Base-by-base conservation (phyloP, 768 basidiomycete genomes). In the Agrocybe chaxingu region DNA sequence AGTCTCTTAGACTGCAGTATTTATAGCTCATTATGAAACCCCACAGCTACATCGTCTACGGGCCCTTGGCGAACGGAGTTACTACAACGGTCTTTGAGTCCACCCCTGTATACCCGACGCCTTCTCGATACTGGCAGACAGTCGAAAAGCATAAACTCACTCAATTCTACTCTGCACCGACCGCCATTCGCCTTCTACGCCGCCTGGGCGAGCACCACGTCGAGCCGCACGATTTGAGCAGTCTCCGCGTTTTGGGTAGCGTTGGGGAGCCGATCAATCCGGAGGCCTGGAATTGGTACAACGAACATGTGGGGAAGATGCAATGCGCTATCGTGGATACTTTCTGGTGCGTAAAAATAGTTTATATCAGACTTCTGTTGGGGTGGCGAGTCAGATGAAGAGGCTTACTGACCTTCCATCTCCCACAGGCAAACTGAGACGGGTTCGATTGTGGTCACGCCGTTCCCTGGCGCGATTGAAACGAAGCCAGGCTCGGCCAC, bases 201-300 rank as follows among this genome's bases (percentile, higher is more conserved):
- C 70, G 76, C 34, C 81, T 96, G 34, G 96, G 96, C 42, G 80
- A 84, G 50, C 84, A 93, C 41, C 91, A 95, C 64, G 91, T 92
- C 49, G 78, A 90, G 63, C 73, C 79, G 8, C 78, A 92, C 69
- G 92, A 97, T 65, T 78, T 99, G 42, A 82, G 78, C 61, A 80
- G 79, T 11, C 69, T 99, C 51, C 84, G 97, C 51, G 87, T 97
- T 6, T 74, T 99, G 35, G 96, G 97, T 18, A 86, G 79, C 52
- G 97, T 98, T 40, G 97, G 96, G 48, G 97, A 99, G 72, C 97
- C 97, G 1, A 98, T 99, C 76, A 98, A 98, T 70, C 94, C 95
- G 24, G 96, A 98, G 67, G 96, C 96, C 8, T 98, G 97, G 96
- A 82, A 95, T 61, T 98, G 96, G 96, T 97, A 95, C 71, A 93